phyloP scores from a whole-genome alignment of 2,329 filamentous ascomycete species.

The Triangularia verruculosa region DNA sequence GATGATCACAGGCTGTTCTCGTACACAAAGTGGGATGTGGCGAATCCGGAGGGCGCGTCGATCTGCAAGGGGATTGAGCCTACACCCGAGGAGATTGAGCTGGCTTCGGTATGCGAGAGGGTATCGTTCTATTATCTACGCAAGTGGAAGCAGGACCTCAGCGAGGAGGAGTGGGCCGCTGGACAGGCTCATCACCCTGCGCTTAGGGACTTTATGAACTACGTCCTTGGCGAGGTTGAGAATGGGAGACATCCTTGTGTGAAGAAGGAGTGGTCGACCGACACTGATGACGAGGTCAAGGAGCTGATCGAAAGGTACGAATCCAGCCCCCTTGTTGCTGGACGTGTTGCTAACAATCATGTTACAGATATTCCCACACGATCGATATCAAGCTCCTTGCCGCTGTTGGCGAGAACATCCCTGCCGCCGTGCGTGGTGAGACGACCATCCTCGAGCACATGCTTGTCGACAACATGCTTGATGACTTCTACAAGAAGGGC shows the following conservation, averaged over 20 bases:
- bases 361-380: constrained; percentile 26
- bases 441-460: constrained; percentile 6
- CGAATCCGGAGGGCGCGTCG: not conserved
- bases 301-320: constrained; percentile 10
- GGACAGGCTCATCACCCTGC: constrained; percentile 5
- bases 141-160: constrained; percentile 1
- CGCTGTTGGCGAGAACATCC: constrained; percentile 1
- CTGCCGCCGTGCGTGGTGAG: constrained; percentile 2
- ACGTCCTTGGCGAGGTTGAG: constrained; percentile 1
- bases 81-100: not conserved
- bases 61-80: not conserved
- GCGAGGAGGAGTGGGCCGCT: not conserved
- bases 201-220: constrained; percentile 11
- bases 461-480: not conserved
- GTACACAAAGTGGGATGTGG: constrained; percentile 8
- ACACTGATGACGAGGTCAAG: constrained; percentile 2
- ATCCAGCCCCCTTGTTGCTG: not conserved
- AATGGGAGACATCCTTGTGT: constrained; percentile 8
- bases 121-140: constrained; percentile 7
- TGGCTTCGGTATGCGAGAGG: constrained; percentile 1
- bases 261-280: constrained; percentile 2
- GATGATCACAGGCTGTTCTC: constrained; percentile 25
- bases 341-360: not conserved
- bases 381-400: constrained; percentile 30
- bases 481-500: not conserved